Conservation (phyloP, 225 moss, liverwort and hornwort species). For the Pseudoscleropodium purum region DNA sequence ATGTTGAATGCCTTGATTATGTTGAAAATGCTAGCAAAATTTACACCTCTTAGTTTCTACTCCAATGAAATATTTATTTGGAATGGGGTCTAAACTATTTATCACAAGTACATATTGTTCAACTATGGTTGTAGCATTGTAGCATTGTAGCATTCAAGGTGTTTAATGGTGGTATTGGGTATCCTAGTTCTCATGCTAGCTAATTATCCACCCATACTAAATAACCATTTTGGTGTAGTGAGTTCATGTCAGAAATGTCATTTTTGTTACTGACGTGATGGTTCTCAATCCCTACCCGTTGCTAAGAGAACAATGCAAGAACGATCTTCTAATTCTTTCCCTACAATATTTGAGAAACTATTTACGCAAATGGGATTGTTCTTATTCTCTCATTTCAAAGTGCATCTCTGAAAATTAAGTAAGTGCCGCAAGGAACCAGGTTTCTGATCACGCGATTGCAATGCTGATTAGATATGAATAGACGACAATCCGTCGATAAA, state of each 20-base stretch:
- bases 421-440: background rate
- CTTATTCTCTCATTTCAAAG: background rate
- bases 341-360: background rate
- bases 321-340: background rate
- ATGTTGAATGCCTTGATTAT: background rate
- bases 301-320: background rate
- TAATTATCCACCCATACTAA: background rate
- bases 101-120: background rate
- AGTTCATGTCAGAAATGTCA: background rate
- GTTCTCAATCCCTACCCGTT: background rate
- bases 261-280: background rate
- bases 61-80: fast-evolving
- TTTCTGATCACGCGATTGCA: background rate
- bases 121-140: fast-evolving
- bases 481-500: background rate
- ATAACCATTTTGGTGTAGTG: background rate
- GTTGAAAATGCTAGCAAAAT: background rate
- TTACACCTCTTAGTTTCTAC: background rate
- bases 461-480: background rate
- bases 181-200: background rate
- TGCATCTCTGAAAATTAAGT: background rate
- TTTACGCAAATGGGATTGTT: background rate
- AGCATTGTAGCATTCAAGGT: background rate
- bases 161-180: background rate
- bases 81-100: background rate